phyloP scores from a whole-genome alignment of 164 flowering plant genomes.

The Aristolochia californica region DNA sequence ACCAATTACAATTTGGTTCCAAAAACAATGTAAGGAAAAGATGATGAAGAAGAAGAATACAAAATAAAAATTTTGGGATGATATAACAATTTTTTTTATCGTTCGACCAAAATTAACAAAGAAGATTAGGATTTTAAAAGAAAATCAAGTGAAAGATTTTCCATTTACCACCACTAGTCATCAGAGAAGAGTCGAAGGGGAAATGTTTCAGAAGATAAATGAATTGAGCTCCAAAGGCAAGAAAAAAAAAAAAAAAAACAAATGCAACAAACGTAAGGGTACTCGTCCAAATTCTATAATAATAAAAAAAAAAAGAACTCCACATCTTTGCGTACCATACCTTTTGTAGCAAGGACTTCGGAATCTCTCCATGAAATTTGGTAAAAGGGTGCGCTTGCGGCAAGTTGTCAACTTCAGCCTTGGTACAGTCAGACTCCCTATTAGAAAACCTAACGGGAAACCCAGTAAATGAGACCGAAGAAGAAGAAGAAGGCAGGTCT shows the following conservation, averaged over 20 bases:
- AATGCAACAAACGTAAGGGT: not conserved
- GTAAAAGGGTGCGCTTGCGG: not conserved
- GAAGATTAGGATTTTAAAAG: too few relatives aligned
- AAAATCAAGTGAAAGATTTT: not conserved
- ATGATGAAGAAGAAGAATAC: not conserved
- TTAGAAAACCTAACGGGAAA: not conserved
- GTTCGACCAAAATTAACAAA: not conserved
- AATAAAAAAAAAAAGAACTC: not conserved
- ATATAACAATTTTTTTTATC: not conserved
- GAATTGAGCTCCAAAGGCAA: not conserved
- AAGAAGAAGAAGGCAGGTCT: constrained; percentile 1
- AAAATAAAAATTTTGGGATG: not conserved
- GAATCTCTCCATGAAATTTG: not conserved
- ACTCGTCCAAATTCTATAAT: not conserved
- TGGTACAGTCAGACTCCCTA: not conserved
- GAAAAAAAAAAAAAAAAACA: not conserved
- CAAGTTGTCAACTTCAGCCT: not conserved
- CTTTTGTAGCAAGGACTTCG: not conserved
- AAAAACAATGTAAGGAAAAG: not conserved
- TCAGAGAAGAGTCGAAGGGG: too few relatives aligned
- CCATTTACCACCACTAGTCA: not conserved
- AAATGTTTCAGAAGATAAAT: too few relatives aligned
- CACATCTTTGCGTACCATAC: not conserved
- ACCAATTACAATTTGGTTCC: not conserved
- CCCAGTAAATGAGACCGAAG: not conserved